These are phyloP conservation scores for Erythrophleum fordii DNA, from an alignment of 306 rosid species.

Conservation along the genomic window DNA sequence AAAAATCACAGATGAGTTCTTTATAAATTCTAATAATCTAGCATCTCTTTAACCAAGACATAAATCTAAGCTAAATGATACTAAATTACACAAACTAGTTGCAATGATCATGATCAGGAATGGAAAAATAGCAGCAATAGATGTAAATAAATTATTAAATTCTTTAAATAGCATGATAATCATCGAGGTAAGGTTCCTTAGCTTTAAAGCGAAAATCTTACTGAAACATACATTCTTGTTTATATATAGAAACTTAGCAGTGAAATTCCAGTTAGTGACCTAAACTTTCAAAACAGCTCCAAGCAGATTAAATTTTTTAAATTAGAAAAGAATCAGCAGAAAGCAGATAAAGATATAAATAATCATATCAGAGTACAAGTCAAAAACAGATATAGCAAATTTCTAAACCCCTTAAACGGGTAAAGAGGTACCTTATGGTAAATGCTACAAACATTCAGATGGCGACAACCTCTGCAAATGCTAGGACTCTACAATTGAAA, in stretches of 20 bases:
- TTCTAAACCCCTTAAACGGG: conserved; percentile 2
- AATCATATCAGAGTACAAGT: background rate
- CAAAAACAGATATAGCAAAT: conserved; percentile 12
- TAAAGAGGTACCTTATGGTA: conserved; percentile 81
- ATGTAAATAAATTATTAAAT: background rate
- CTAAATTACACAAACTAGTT: conserved; percentile 14
- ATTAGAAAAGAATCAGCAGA: conserved; percentile 19
- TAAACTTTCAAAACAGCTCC: conserved; percentile 8
- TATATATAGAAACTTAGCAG: conserved; percentile 9
- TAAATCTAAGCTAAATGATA: conserved; percentile 12
- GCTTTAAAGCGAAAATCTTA: conserved; percentile 28
- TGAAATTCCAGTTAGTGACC: background rate
- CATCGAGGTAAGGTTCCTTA: background rate
- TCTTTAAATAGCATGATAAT: conserved; percentile 24
- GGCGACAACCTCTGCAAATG: conserved; percentile 90
- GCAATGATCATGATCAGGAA: conserved; percentile 21
- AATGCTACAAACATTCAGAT: conserved; percentile 82
- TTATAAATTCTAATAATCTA: too few species aligned
- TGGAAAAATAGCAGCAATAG: conserved; percentile 16
- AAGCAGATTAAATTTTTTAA: background rate
- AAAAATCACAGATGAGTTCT: background rate
- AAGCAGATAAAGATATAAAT: background rate
- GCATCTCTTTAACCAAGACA: background rate
- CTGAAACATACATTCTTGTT: background rate
- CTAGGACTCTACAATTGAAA: conserved; percentile 63